These are phyloP conservation scores for Oryza longistaminata DNA, from an alignment of 176 grass and related monocot species.

Conservation along the genomic window DNA sequence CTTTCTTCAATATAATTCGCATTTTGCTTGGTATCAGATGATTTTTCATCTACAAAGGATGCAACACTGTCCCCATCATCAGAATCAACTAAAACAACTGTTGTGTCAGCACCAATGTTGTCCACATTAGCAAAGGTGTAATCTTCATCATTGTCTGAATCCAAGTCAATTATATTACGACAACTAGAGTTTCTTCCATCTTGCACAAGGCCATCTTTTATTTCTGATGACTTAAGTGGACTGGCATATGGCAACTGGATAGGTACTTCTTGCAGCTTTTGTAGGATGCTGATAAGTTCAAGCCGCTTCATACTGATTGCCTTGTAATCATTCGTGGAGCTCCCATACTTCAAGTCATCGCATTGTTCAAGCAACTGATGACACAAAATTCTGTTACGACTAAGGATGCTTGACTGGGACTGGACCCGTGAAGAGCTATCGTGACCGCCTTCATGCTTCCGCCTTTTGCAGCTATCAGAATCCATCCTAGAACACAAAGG, in stretches of 20 bases:
- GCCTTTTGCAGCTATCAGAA: slow-evolving; percentile 27
- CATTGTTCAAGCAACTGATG: slow-evolving; percentile 29
- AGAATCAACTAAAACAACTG: slow-evolving; percentile 37
- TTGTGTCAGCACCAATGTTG: slow-evolving; percentile 1
- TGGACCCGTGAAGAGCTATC: neutral
- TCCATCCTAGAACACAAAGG: slow-evolving; percentile 28
- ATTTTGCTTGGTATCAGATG: slow-evolving; percentile 17
- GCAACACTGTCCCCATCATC: slow-evolving; percentile 23
- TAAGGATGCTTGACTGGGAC: slow-evolving; percentile 28
- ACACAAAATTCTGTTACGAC: slow-evolving; percentile 8
- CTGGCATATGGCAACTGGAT: slow-evolving; percentile 26
- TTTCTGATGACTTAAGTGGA: slow-evolving; percentile 8
- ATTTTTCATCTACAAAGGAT: slow-evolving; percentile 36
- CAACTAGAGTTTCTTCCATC: slow-evolving; percentile 8
- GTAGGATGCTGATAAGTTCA: slow-evolving; percentile 34
- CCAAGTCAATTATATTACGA: slow-evolving; percentile 30
- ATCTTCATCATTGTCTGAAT: slow-evolving; percentile 8
- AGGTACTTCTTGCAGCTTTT: slow-evolving; percentile 23
- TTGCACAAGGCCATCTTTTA: slow-evolving; percentile 1
- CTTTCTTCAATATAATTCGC: neutral
- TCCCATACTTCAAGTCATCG: slow-evolving; percentile 34
- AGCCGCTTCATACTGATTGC: slow-evolving; percentile 26
- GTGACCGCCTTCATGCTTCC: slow-evolving; percentile 23
- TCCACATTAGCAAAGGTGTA: slow-evolving; percentile 8
- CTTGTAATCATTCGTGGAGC: slow-evolving; percentile 34